phyloP scores from a whole-genome alignment of 2,329 filamentous ascomycete species.

The Orbilia brochopaga region DNA sequence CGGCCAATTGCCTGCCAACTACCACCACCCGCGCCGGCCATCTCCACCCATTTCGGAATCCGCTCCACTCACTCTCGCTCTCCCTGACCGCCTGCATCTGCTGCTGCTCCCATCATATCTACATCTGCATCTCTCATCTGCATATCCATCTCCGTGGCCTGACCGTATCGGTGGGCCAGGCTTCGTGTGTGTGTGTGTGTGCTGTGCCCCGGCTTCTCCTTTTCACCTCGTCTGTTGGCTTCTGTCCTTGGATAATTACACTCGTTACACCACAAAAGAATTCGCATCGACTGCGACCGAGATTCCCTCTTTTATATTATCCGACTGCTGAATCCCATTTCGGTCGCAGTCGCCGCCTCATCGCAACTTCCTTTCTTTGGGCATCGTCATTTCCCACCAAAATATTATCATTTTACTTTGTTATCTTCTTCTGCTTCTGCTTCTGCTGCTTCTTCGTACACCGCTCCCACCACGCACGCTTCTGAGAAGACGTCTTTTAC shows the following conservation, averaged over 20 bases:
- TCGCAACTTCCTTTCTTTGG: constrained; percentile 8
- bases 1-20: neutral
- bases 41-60: neutral
- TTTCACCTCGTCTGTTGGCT: neutral
- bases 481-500: constrained; percentile 32
- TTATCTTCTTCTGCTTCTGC: too few relatives aligned
- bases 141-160: constrained; percentile 1
- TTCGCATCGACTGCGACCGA: constrained; percentile 7
- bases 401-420: constrained; percentile 1
- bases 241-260: neutral
- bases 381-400: constrained; percentile 2
- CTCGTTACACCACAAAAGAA: neutral
- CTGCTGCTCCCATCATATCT: neutral
- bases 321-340: neutral
- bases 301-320: neutral
- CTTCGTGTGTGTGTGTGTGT: too few relatives aligned
- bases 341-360: constrained; percentile 5
- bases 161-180: neutral
- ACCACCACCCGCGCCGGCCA: neutral
- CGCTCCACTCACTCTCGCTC: neutral
- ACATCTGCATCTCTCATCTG: neutral
- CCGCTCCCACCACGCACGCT: neutral
- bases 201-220: neutral
- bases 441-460: too few relatives aligned
- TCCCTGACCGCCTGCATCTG: constrained; percentile 1